Evolutionary conservation across 768 basidiomycete genomes (phyloP).

Genomic region (Leccinum boreale): DNA sequence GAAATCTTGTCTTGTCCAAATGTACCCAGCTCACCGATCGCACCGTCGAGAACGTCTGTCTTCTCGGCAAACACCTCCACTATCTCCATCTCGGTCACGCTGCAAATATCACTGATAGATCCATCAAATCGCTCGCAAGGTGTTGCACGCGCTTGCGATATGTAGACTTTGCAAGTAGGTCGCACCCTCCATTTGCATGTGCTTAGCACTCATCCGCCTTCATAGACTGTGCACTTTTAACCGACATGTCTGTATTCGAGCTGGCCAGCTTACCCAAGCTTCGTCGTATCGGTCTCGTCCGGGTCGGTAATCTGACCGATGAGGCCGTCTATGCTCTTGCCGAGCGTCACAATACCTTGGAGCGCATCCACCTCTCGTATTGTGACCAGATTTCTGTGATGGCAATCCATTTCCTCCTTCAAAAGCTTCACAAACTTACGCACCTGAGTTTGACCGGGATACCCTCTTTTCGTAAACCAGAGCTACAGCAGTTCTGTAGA

Average conservation of each 20-base stretch:
- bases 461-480: constrained; percentile 78
- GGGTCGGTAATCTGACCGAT: constrained; percentile 91
- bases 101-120: constrained; percentile 82
- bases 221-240: constrained; percentile 79
- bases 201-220: constrained; percentile 8
- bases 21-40: constrained; percentile 77
- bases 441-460: constrained; percentile 99
- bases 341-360: constrained; percentile 80
- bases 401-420: constrained; percentile 87
- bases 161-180: constrained; percentile 93
- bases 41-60: constrained; percentile 79
- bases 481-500: constrained; percentile 88
- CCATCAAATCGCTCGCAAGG: constrained; percentile 78
- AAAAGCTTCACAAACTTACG: constrained; percentile 84
- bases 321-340: constrained; percentile 87
- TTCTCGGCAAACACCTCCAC: constrained; percentile 88
- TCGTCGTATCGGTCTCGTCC: constrained; percentile 90
- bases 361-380: constrained; percentile 95
- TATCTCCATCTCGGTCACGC: constrained; percentile 96
- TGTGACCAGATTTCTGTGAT: constrained; percentile 93
- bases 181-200: not conserved
- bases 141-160: constrained; percentile 89
- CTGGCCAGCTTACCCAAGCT: constrained; percentile 85
- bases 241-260: constrained; percentile 93
- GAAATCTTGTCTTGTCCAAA: constrained; percentile 85